Percentiles rank a stretch among this genome's conserved stretches.
phyloP scores from a whole-genome alignment of 768 basidiomycete genomes.

The Kwoniella dendrophila region DNA sequence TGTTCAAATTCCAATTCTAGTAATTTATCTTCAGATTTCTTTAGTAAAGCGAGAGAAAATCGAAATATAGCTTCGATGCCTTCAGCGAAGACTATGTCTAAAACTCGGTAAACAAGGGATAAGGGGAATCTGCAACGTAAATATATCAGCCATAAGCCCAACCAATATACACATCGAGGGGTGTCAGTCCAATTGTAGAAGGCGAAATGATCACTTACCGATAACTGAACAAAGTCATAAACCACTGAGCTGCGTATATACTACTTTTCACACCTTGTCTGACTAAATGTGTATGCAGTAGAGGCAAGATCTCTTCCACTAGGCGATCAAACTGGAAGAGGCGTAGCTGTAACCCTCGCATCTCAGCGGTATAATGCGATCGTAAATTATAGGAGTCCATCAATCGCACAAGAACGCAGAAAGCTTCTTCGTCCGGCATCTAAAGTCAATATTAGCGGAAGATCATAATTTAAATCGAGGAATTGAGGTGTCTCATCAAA shows the following conservation, averaged over 20 bases:
- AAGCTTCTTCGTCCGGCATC: constrained; percentile 99
- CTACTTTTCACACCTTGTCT: constrained; percentile 94
- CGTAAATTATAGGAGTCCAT: constrained; percentile 97
- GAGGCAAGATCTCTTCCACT: constrained; percentile 87
- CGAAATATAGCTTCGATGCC: constrained; percentile 97
- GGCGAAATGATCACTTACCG: constrained; percentile 61
- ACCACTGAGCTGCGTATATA: constrained; percentile 99
- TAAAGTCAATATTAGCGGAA: constrained; percentile 50
- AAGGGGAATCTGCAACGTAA: constrained; percentile 82
- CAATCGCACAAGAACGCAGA: constrained; percentile 86
- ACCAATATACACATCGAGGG: background rate
- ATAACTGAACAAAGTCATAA: constrained; percentile 94
- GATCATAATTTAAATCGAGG: background rate
- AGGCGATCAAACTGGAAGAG: constrained; percentile 90
- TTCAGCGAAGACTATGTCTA: constrained; percentile 92
- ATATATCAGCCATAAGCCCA: background rate
- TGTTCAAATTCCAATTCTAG: constrained; percentile 87
- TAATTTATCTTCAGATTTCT: constrained; percentile 80
- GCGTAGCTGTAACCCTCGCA: constrained; percentile 94
- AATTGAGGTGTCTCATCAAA: no score
- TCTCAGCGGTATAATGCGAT: constrained; percentile 97
- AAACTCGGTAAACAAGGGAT: constrained; percentile 91
- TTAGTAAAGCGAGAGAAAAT: constrained; percentile 82
- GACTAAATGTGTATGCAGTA: constrained; percentile 88
- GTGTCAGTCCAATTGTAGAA: no score